These are phyloP conservation scores for Saccharomyces paradoxus DNA, from an alignment of 805 yeast genomes.

Conservation along the genomic window DNA sequence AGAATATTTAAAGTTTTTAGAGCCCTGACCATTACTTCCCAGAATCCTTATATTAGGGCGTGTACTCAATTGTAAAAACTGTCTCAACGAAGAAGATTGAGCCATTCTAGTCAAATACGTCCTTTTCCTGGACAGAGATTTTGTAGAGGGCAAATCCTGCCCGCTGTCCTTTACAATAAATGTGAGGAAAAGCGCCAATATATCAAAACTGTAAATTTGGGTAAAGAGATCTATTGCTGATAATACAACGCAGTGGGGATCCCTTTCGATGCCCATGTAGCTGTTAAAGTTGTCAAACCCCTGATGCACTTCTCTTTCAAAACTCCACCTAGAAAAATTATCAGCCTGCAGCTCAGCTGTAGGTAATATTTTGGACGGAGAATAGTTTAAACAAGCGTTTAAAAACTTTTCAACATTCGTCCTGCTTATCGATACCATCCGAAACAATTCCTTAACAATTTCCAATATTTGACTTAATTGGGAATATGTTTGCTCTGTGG, in stretches of 20 bases:
- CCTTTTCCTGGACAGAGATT: background rate
- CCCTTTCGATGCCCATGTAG: background rate
- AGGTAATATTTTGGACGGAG: conserved; percentile 6
- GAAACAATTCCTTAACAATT: conserved; percentile 5
- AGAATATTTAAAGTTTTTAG: background rate
- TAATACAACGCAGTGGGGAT: background rate
- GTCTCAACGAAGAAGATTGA: background rate
- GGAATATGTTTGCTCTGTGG: conserved; percentile 4
- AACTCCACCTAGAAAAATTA: background rate
- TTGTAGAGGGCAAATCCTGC: background rate
- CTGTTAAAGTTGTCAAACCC: background rate
- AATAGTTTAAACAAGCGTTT: conserved; percentile 17
- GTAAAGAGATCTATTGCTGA: background rate
- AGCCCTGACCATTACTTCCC: background rate
- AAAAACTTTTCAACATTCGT: conserved; percentile 16
- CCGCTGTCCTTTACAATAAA: background rate
- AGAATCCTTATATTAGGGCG: background rate
- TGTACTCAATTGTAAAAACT: background rate
- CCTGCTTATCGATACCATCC: conserved; percentile 7
- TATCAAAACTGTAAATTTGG: background rate
- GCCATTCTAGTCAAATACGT: background rate
- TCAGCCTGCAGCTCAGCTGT: background rate
- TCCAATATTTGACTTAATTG: conserved; percentile 9
- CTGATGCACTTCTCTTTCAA: background rate
- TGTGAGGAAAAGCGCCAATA: background rate